Evolutionary conservation across 805 yeast genomes (phyloP), one percentile per base, ranked within the genome.

Genomic region (Cyberlindnera nakhonratchasimensis): DNA sequence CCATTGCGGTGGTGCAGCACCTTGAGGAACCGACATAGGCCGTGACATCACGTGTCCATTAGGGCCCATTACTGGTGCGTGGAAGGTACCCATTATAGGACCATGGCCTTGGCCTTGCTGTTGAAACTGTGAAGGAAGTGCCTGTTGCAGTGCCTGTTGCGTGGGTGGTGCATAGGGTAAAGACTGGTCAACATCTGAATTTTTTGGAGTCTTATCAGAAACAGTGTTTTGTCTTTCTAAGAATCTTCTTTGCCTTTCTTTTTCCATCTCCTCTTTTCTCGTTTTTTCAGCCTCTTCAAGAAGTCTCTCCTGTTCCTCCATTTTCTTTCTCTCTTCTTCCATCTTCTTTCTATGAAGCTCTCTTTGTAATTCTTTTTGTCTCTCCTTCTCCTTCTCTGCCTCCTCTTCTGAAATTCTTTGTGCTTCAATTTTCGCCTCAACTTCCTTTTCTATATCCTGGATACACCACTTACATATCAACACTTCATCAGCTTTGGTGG

Each of bases 381-480:
- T 58, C 7, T 40, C 42, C 26, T 45, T 52, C 37, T 55, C 61
- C 28, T 45, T 48, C 10, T 45, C 43, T 17, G 52, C 58, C 30
- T 40, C 42, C 36, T 55, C 52, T 13, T 36, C 40, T 18, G 49
- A 42, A 2, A 52, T 24, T 26, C 39, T 50, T 19, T 55, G 58
- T 3, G 42, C 51, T 20, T 58, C 57, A 9, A 57, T 17, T 37
- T 51, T 55, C 20, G 46, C 39, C 2, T 19, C 29, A 28, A 51
- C 49, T 30, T 54, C 55, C 14, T 35, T 34, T 34, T 58, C 62
- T 30, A 58, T 39, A 25, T 58, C 62, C 18, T 50, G 52, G 34
- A 49, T 42, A 49, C 62, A 58, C 57, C 58, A 57, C 23, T 52
- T 44, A 48, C 62, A 58, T 17, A 58, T 47, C 34, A 58, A 50